Evolutionary conservation across 2,329 filamentous ascomycete genomes (phyloP), one percentile per base, ranked within the genome.

Genomic region (Annulohypoxylon truncatum): DNA sequence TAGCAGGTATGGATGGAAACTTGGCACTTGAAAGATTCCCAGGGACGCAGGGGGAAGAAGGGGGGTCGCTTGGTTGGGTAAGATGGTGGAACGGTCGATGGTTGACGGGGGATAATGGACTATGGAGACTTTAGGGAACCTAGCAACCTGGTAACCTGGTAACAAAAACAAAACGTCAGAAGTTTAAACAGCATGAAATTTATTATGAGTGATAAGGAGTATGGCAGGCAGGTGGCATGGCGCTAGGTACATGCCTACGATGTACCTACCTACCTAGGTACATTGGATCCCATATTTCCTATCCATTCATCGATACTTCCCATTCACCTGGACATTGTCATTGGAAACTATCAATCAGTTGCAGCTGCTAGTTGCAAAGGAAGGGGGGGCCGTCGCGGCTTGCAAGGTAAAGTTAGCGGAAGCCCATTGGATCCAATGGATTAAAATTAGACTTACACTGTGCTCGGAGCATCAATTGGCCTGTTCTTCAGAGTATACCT

Each of bases 401-500:
- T 18, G 22, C 15, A 26, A 52, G 50, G 33, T 58, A 58, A 53
- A 57, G 47, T 61, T 61, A 51, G 29, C 28, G 55, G 4, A 18
- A 42, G 38, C 18, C 38, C 18, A 42, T 42, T 42, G 38, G 44
- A 15, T 48, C 44, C 44, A 28, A 48, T 18, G 40, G 29, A 29
- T 60, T 53, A 51, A 50, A 54, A 58, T 58, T 62, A 59, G 33
- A 66, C 38, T 52, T 61, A 38, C 60, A 69, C 66, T 64, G 66
- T 69, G 56, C 60, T 48, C 63, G 63, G 60, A 61, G 52, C 63
- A 56, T 59, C 56, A 58, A 58, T 61, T 64, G 66, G 60, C 40
- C 60, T 58, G 51, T 64, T 57, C 48, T 22, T 54, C 29, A 44
- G 47, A 15, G 42, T 38, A 24, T 29, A 48, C 7, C 26, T 48